These are phyloP conservation scores for Magnaporthiopsis incrustans DNA, from an alignment of 2,329 filamentous ascomycete species.

Conservation along the genomic window DNA sequence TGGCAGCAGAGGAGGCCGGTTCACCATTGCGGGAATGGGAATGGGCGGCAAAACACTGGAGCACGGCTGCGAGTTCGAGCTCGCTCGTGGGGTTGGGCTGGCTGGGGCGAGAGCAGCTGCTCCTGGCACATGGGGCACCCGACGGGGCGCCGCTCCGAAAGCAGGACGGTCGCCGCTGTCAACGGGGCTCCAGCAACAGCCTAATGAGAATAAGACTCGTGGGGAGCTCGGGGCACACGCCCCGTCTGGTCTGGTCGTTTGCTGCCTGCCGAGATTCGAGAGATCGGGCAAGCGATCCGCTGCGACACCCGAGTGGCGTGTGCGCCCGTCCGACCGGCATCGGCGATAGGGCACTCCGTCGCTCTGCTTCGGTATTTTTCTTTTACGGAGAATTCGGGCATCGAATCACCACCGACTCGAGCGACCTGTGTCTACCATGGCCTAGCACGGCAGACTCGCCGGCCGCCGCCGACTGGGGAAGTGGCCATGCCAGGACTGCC, in stretches of 20 bases:
- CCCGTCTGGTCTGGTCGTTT: not conserved
- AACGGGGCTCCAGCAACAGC: not conserved
- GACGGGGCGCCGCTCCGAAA: not conserved
- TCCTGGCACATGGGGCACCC: not conserved
- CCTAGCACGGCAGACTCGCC: too few species aligned
- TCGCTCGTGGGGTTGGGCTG: not conserved
- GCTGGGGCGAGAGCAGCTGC: not conserved
- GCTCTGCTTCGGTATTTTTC: not conserved
- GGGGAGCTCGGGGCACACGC: not conserved
- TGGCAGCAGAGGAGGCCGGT: not conserved
- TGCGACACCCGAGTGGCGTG: not conserved
- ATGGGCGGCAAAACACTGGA: not conserved
- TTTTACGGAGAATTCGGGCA: not conserved
- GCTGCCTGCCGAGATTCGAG: not conserved
- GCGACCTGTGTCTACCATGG: not conserved
- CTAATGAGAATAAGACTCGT: not conserved
- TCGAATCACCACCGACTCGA: too few species aligned
- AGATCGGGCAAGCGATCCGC: not conserved
- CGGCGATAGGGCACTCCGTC: not conserved
- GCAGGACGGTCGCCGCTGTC: not conserved
- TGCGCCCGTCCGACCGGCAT: not conserved
- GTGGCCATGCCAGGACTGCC: not conserved
- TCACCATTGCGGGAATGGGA: too few species aligned
- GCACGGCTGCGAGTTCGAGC: not conserved
- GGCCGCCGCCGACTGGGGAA: not conserved